These are phyloP conservation scores for Intubia oerlemansii DNA, from an alignment of 2,329 filamentous ascomycete genomes.

Conservation along the genomic window DNA sequence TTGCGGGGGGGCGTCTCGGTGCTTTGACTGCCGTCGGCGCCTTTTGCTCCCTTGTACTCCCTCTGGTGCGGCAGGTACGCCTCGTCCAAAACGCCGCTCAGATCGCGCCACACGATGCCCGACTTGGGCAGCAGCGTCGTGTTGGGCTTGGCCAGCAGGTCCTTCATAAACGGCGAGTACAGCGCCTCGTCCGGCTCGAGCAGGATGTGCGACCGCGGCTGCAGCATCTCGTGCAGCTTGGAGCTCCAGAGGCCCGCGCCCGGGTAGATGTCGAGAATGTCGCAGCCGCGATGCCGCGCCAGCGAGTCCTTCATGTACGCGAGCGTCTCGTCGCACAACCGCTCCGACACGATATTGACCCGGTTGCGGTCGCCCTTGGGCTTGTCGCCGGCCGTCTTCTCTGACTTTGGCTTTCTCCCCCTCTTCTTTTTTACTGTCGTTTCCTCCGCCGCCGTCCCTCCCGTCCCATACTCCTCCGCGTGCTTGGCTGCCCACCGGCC, in stretches of 20 bases:
- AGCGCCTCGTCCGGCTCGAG: slow-evolving; percentile 45
- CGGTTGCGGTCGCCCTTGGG: slow-evolving; percentile 17
- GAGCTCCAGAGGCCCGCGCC: slow-evolving; percentile 58
- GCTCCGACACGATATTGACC: slow-evolving; percentile 29
- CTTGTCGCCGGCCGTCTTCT: slow-evolving; percentile 3
- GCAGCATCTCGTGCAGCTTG: slow-evolving; percentile 50
- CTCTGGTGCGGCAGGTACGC: slow-evolving; percentile 33
- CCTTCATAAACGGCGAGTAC: slow-evolving; percentile 39
- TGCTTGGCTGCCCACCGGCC: slow-evolving; percentile 3
- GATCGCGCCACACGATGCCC: slow-evolving; percentile 37
- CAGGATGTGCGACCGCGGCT: slow-evolving; percentile 66
- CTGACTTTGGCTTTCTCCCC: not conserved
- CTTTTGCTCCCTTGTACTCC: slow-evolving; percentile 4
- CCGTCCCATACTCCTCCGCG: too few species aligned
- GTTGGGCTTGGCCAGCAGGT: slow-evolving; percentile 27
- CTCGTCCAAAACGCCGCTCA: slow-evolving; percentile 28
- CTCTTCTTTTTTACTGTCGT: not conserved
- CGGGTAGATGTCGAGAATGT: slow-evolving; percentile 73
- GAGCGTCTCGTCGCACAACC: slow-evolving; percentile 42
- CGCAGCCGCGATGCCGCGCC: slow-evolving; percentile 50
- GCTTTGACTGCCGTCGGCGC: slow-evolving; percentile 4
- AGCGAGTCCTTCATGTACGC: slow-evolving; percentile 45
- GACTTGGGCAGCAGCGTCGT: slow-evolving; percentile 30
- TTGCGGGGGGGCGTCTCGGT: slow-evolving; percentile 32
- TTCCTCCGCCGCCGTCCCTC: too few species aligned